phyloP scores from a whole-genome alignment of 208 protist species.

The Trypanosomatidae sp. region DNA sequence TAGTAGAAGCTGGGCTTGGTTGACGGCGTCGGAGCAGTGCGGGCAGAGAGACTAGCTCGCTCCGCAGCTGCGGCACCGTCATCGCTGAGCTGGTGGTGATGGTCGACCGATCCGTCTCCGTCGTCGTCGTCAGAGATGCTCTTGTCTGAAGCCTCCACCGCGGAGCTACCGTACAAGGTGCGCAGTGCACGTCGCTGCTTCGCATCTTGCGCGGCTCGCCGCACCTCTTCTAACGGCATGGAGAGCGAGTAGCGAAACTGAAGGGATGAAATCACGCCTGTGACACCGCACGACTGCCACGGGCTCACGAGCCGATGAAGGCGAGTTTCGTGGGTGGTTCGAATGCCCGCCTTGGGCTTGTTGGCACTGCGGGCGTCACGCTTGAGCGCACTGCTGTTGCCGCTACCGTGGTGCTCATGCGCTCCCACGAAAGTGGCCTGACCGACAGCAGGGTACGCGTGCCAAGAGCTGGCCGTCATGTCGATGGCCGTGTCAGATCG shows the following conservation, averaged over 20 bases:
- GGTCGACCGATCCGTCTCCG: background rate
- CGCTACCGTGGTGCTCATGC: conserved; percentile 1
- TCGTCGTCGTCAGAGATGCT: background rate
- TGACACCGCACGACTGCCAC: conserved; percentile 10
- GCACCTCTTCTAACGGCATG: conserved; percentile 13
- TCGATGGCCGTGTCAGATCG: conserved; percentile 51
- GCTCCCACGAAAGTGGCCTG: conserved; percentile 5
- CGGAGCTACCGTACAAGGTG: conserved; percentile 11
- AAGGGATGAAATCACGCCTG: background rate
- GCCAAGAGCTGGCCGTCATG: conserved; percentile 16
- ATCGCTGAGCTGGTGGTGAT: background rate
- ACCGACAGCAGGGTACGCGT: conserved; percentile 1
- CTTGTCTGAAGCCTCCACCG: background rate
- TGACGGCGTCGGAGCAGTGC: background rate
- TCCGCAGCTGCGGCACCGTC: background rate
- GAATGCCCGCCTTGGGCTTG: background rate
- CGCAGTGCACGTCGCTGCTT: conserved; percentile 23
- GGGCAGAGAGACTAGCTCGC: background rate
- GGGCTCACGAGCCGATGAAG: background rate
- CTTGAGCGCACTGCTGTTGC: background rate
- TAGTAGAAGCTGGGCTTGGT: conserved; percentile 50
- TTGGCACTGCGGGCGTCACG: background rate
- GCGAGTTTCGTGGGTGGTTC: no score
- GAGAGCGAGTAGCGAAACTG: conserved; percentile 18
- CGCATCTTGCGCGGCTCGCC: conserved; percentile 16